Evolutionary conservation across 1,284 basidiomycete species (phyloP).

Genomic region (Ceratorhiza oryzae-sativae): DNA sequence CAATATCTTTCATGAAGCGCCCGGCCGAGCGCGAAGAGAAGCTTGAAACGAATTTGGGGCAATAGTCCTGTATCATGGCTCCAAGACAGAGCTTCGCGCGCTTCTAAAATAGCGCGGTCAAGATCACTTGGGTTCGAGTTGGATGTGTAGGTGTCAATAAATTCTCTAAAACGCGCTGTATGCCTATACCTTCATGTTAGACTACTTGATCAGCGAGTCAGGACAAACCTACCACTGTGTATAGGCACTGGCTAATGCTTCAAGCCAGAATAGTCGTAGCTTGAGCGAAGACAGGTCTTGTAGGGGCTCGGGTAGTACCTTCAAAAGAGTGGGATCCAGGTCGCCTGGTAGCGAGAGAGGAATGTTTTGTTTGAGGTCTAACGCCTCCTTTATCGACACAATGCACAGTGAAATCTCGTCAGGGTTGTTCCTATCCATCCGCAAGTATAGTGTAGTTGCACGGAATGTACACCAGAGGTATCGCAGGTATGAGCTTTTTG

Average conservation of each 20-base stretch:
- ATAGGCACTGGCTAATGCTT: background rate
- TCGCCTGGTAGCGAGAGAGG: background rate
- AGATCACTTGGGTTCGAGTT: background rate
- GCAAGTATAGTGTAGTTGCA: constrained; percentile 11
- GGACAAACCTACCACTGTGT: background rate
- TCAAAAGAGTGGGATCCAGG: background rate
- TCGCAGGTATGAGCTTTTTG: background rate
- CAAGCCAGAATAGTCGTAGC: background rate
- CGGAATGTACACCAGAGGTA: constrained; percentile 3
- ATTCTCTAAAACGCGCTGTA: background rate
- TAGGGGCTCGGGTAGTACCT: background rate
- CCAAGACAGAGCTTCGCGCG: constrained; percentile 13
- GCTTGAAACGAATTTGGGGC: background rate
- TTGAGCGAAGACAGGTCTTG: background rate
- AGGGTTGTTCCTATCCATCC: constrained; percentile 20
- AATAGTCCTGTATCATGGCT: background rate
- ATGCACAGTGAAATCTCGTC: constrained; percentile 20
- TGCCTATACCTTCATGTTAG: background rate
- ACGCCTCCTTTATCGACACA: background rate
- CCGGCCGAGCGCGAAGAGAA: background rate
- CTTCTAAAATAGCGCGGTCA: background rate
- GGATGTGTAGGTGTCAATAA: background rate
- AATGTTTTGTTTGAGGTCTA: background rate
- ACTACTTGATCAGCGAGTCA: background rate
- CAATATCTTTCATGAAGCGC: constrained; percentile 15